A percentile compares a stretch with the other conserved stretches of the same genome.
phyloP scores from a whole-genome alignment of 2,329 filamentous ascomycete species.

The Didymella pinodella region DNA sequence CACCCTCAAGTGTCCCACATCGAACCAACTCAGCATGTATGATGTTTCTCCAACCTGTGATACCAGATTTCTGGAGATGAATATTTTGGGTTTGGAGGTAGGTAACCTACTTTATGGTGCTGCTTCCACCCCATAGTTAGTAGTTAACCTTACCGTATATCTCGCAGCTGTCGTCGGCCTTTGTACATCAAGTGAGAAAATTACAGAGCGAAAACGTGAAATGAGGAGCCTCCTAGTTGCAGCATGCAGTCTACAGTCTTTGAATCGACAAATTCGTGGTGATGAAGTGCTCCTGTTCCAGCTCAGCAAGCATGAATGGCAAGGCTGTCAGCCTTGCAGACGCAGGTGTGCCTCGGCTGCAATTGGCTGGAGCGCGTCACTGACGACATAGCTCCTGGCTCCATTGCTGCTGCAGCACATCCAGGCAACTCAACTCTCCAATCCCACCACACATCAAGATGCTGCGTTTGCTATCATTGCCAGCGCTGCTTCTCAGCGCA shows the following conservation, averaged over 20 bases:
- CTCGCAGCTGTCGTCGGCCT: not conserved
- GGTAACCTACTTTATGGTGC: not conserved
- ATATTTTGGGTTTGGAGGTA: too few relatives aligned
- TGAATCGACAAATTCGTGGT: not conserved
- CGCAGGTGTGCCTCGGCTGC: slow-evolving; percentile 10
- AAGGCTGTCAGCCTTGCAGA: not conserved
- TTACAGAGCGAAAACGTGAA: not conserved
- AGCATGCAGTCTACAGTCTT: not conserved
- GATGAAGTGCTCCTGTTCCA: not conserved
- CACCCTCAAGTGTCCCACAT: too few relatives aligned
- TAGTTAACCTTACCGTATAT: not conserved
- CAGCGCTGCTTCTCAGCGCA: slow-evolving; percentile 26
- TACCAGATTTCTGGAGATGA: not conserved
- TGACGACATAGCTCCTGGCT: slow-evolving; percentile 35
- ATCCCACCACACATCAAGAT: slow-evolving; percentile 25
- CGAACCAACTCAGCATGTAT: not conserved
- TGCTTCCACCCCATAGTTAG: not conserved
- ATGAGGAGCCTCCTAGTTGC: not conserved
- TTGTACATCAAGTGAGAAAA: not conserved
- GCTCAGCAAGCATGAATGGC: not conserved
- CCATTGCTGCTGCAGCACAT: slow-evolving; percentile 21
- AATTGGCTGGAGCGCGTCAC: slow-evolving; percentile 14
- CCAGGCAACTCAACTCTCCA: slow-evolving; percentile 14
- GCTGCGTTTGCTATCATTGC: slow-evolving; percentile 33
- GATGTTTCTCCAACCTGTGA: not conserved